phyloP scores from a whole-genome alignment of 78 protist genomes.

The Paulinella micropora region DNA sequence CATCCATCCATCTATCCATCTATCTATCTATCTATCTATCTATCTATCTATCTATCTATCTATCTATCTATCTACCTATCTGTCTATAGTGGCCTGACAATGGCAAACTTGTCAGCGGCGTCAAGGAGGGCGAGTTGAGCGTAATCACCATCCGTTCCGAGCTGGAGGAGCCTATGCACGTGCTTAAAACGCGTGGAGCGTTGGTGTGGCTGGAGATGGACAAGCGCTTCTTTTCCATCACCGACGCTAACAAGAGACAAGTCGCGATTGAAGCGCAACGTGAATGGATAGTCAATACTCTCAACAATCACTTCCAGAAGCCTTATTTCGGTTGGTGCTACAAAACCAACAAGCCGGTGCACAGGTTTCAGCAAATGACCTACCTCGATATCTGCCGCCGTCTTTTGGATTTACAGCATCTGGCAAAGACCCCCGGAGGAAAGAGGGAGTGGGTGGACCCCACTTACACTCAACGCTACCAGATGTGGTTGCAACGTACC shows the following conservation, averaged over 20 bases:
- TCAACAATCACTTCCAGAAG: slow-evolving; percentile 45
- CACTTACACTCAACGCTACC: too few species aligned
- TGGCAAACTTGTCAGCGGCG: too few species aligned
- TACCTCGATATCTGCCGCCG: slow-evolving; percentile 32
- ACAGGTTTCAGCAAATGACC: slow-evolving; percentile 20
- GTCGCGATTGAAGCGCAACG: not conserved
- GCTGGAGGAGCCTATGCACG: slow-evolving; percentile 60
- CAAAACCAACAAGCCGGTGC: slow-evolving; percentile 16
- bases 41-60: too few species aligned
- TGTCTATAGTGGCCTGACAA: too few species aligned
- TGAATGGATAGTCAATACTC: slow-evolving; percentile 17
- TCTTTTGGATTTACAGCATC: slow-evolving; percentile 16
- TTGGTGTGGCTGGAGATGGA: slow-evolving; percentile 39
- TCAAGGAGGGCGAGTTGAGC: slow-evolving; percentile 36
- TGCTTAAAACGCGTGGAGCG: slow-evolving; percentile 36
- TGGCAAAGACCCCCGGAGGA: too few species aligned
- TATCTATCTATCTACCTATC: too few species aligned
- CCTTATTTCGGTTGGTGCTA: slow-evolving; percentile 29
- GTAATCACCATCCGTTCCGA: slow-evolving; percentile 42
- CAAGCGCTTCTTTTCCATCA: slow-evolving; percentile 22
- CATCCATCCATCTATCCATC: too few species aligned
- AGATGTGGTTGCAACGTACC: too few species aligned
- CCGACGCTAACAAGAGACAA: too few species aligned
- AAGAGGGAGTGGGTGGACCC: too few species aligned
- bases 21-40: too few species aligned